Conservation (phyloP, 192 early-diverging fungal genomes). For the Fimicolochytrium jonesii region DNA sequence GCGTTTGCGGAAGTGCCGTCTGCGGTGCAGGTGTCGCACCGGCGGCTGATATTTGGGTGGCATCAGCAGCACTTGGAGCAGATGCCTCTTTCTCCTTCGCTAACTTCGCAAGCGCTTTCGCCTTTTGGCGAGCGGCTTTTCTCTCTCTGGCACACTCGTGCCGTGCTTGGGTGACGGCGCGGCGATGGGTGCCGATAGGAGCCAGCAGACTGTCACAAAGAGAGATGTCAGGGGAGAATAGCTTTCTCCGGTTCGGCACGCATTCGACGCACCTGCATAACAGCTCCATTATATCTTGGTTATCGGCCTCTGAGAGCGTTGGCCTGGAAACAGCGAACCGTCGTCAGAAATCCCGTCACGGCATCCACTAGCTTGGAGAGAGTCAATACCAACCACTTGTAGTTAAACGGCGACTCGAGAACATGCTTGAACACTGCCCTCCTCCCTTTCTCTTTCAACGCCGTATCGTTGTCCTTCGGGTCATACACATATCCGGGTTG, state of each 20-base stretch:
- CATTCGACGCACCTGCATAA: neutral
- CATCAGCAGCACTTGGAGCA: neutral
- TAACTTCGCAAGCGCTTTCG: neutral
- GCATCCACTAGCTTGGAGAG: neutral
- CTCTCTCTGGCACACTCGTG: neutral
- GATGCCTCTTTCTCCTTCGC: neutral
- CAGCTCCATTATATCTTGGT: constrained; percentile 1
- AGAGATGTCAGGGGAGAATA: neutral
- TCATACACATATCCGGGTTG: too few relatives aligned
- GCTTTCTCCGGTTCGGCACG: neutral
- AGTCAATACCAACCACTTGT: constrained; percentile 17
- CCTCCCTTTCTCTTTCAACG: constrained; percentile 4
- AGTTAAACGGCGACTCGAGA: constrained; percentile 16
- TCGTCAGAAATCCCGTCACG: neutral
- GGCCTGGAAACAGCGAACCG: neutral
- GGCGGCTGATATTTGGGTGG: neutral
- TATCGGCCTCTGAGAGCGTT: neutral
- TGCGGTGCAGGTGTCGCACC: too few relatives aligned
- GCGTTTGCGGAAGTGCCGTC: neutral
- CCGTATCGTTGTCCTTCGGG: neutral
- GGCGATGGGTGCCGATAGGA: constrained; percentile 1
- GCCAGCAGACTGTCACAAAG: neutral
- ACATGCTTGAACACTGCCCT: constrained; percentile 15
- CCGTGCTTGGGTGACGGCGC: neutral
- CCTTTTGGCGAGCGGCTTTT: neutral